Evolutionary conservation across 1,284 basidiomycete genomes (phyloP).

Genomic region (Moesziomyces globuligerus): DNA sequence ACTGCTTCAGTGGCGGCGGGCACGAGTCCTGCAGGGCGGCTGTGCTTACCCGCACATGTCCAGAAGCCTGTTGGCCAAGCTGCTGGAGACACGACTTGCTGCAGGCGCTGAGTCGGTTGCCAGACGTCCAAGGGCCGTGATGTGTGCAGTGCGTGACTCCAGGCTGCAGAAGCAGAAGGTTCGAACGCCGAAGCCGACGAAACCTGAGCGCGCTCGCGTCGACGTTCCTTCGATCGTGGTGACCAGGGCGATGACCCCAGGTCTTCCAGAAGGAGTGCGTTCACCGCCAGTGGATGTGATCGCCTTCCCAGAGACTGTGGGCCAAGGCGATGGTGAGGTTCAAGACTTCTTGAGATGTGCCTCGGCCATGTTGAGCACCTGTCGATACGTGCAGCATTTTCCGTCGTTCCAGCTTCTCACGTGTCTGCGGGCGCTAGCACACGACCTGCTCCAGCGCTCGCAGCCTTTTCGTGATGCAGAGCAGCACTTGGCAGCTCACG

Average conservation of each 20-base stretch:
- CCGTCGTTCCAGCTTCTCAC: constrained; percentile 1
- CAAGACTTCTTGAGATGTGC: background rate
- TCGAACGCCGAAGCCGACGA: background rate
- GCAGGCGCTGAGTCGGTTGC: background rate
- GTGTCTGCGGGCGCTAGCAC: background rate
- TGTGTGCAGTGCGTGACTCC: background rate
- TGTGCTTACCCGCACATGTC: background rate
- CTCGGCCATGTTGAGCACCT: background rate
- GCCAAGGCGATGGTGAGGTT: background rate
- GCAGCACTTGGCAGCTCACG: background rate
- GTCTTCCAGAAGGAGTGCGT: too few relatives aligned
- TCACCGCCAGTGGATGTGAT: too few relatives aligned
- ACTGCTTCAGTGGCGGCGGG: background rate
- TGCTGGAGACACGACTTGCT: background rate
- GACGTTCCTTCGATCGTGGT: background rate
- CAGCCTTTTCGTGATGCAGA: background rate
- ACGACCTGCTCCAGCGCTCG: background rate
- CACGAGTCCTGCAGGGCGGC: background rate
- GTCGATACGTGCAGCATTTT: background rate
- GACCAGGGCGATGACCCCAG: too few relatives aligned
- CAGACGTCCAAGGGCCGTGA: background rate
- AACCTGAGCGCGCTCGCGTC: background rate
- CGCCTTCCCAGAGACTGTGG: too few relatives aligned
- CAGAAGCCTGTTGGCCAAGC: constrained; percentile 3
- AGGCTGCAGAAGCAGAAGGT: background rate